Evolutionary conservation across 805 yeast genomes (phyloP), one percentile per base, ranked within the genome.

Genomic region (Kluyveromyces starmeri): DNA sequence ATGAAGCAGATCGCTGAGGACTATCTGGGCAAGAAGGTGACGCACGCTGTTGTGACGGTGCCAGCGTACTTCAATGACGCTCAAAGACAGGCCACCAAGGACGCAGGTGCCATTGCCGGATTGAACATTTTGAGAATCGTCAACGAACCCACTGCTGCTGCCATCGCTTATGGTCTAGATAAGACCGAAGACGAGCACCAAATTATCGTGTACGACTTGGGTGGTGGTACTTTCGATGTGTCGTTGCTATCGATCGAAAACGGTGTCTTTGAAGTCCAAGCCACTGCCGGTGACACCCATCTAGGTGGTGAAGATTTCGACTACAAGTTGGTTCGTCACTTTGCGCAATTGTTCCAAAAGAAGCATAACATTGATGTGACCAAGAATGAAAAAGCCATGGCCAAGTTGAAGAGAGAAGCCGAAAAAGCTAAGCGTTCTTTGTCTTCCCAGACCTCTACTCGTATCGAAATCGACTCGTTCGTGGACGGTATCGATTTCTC

Each of bases 221-320:
- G 96, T 73, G 96, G 96, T 65, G 96, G 96, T 72, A 86, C 96
- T 47, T 86, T 84, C 48, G 95, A 84, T 76, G 95, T 84, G 16
- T 84, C 95, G 3, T 67, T 84, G 35, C 72, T 84, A 55, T 74
- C 92, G 27, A 84, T 84, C 58, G 95, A 85, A 58, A 83, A 79
- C 48, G 95, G 95, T 66, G 86, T 85, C 40, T 84, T 84, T 56
- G 95, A 84, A 68, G 95, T 84, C 37, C 74, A 81, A 65, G 88
- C 95, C 37, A 84, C 95, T 43, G 85, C 94, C 42, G 95, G 95
- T 80, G 95, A 85, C 62, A 85, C 96, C 44, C 96, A 85, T 64
- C 75, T 85, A 66, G 96, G 96, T 74, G 96, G 96, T 75, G 95
- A 85, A 70, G 96, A 85, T 68, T 85, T 85, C 52, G 96, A 85